Percentiles rank a stretch among this genome's conserved stretches.
These are phyloP conservation scores for Coprinopsis strossmayeri DNA, from an alignment of 768 basidiomycete genomes.

Conservation along the genomic window DNA sequence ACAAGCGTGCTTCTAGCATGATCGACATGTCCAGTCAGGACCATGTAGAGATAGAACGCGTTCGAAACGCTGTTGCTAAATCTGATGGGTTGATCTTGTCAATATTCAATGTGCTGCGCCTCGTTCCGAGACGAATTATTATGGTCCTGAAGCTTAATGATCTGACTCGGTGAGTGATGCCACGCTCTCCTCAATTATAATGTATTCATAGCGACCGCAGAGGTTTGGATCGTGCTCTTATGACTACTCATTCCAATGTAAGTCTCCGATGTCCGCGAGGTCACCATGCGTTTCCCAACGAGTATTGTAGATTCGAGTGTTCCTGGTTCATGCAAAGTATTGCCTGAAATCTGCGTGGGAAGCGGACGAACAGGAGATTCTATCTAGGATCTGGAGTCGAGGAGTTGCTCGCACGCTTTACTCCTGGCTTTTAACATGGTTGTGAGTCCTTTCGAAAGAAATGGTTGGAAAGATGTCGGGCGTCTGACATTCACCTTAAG, in stretches of 20 bases:
- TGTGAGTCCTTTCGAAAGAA: slow-evolving; percentile 38
- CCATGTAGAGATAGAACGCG: slow-evolving; percentile 71
- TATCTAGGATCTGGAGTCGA: slow-evolving; percentile 30
- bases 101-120: slow-evolving; percentile 82
- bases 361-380: slow-evolving; percentile 48
- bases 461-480: background rate
- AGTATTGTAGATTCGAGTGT: slow-evolving; percentile 67
- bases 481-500: slow-evolving; percentile 25
- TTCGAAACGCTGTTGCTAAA: slow-evolving; percentile 76
- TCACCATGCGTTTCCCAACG: too few relatives aligned
- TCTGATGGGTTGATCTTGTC: slow-evolving; percentile 78
- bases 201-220: slow-evolving; percentile 26
- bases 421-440: slow-evolving; percentile 56
- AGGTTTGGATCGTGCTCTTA: slow-evolving; percentile 76
- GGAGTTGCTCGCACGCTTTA: slow-evolving; percentile 36
- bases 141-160: slow-evolving; percentile 88
- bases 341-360: slow-evolving; percentile 77
- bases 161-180: slow-evolving; percentile 54
- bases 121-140: slow-evolving; percentile 76
- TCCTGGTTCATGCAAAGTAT: slow-evolving; percentile 86
- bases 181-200: background rate
- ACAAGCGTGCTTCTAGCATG: slow-evolving; percentile 67
- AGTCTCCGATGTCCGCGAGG: slow-evolving; percentile 16
- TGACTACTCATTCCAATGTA: slow-evolving; percentile 82
- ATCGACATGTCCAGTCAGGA: slow-evolving; percentile 69